Base-by-base conservation (phyloP, 148 eudicot species). In the Dysphania ambrosioides region DNA sequence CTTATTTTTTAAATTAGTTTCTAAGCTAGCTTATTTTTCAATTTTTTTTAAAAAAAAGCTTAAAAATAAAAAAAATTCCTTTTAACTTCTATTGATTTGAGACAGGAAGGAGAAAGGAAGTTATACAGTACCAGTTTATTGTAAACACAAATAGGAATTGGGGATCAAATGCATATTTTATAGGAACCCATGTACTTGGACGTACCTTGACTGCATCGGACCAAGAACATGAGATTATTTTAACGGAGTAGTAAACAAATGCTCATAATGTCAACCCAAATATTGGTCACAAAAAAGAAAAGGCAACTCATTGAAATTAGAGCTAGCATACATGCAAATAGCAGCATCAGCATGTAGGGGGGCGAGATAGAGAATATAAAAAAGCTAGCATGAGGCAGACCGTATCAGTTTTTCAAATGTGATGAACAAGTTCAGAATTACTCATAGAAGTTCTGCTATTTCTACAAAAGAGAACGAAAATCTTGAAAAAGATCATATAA, bases 371-470 rank as follows among this genome's bases (percentile, higher is more conserved):
- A n/a, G n/a, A 47, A 47, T 2, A 44, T 12, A 47, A 47, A 11
- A 16, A 47, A 64, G 76, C 15, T 26, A 73, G n/a, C 56, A 71
- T n/a, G n/a, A n/a, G 55, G 62, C 40, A 65, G 66, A 75, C 49
- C 41, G 71, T 13, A 80, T 70, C 61, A 66, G 75, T 78, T 56
- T 72, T 47, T 40, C 80, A 73, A 76, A 67, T 79, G 79, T 83
- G 77, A 83, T 83, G 79, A 74, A 78, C 65, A 63, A 78, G 53
- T 68, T 78, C 80, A 72, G 79, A 81, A 42, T 68, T 70, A 57
- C 72, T 72, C 75, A 75, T 75, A 71, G 35, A 47, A 47, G 16
- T 51, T 72, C 77, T 72, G 75, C 69, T 75, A 59, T 63, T 75
- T 31, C 70, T 79, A 70, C 53, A 11, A 16, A 36, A n/a, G 40